A percentile compares a stretch with the other conserved stretches of the same genome.
These are phyloP conservation scores for Myochromella boudieri DNA, from an alignment of 768 basidiomycete species.

Conservation along the genomic window DNA sequence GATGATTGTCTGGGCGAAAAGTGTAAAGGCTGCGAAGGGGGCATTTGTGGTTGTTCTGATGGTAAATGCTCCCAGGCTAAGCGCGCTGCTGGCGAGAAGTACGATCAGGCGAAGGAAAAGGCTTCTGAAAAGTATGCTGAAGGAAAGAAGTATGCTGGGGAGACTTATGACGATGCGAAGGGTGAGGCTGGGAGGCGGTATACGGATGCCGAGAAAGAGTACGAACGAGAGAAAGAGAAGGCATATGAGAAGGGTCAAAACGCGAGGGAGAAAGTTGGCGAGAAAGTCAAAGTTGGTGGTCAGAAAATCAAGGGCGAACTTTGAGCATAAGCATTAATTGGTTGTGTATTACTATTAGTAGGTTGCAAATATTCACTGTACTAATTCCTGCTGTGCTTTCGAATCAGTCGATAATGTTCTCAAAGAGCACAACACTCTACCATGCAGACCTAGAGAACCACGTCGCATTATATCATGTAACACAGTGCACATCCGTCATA, in stretches of 20 bases:
- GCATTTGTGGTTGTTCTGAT: too few species aligned
- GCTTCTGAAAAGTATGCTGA: slow-evolving; percentile 21
- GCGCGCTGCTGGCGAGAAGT: slow-evolving; percentile 29
- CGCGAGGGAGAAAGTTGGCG: slow-evolving; percentile 32
- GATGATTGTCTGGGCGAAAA: too few species aligned
- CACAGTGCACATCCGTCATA: too few species aligned
- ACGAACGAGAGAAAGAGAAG: slow-evolving; percentile 24
- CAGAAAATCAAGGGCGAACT: slow-evolving; percentile 41
- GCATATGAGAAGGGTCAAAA: slow-evolving; percentile 29
- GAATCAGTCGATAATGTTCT: too few species aligned
- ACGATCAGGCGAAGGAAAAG: slow-evolving; percentile 22
- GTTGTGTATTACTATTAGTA: too few species aligned
- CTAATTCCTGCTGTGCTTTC: too few species aligned
- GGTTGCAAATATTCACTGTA: too few species aligned
- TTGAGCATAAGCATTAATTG: slow-evolving; percentile 18
- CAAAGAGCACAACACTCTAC: too few species aligned
- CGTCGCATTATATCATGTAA: too few species aligned
- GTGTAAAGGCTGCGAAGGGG: too few species aligned
- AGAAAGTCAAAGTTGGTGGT: slow-evolving; percentile 36
- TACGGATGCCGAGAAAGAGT: slow-evolving; percentile 11
- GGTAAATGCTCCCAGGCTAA: too few species aligned
- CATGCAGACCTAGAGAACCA: too few species aligned
- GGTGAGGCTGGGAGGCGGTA: slow-evolving; percentile 19
- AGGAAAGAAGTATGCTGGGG: slow-evolving; percentile 20
- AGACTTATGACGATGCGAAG: slow-evolving; percentile 25